These are phyloP conservation scores for Eucommia ulmoides DNA, from an alignment of 257 asterid genomes.

Conservation along the genomic window DNA sequence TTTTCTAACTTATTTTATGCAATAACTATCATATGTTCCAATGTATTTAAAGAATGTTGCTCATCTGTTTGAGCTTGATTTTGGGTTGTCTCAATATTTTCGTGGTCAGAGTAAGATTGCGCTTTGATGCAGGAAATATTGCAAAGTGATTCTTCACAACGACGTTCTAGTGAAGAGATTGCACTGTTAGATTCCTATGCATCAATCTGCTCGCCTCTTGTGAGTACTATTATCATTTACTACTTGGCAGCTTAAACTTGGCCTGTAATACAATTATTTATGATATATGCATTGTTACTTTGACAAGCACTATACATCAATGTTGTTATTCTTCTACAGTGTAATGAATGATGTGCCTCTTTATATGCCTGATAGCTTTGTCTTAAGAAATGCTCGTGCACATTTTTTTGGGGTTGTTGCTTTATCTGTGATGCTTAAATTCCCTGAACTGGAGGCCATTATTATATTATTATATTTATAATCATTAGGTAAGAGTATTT, in stretches of 20 bases:
- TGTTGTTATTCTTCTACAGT: background rate
- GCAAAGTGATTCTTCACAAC: constrained; percentile 58
- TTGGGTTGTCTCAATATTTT: constrained; percentile 1
- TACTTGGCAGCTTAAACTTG: background rate
- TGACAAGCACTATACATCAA: background rate
- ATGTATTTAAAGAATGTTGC: too few relatives aligned
- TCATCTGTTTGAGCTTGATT: constrained; percentile 8
- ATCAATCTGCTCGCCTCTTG: constrained; percentile 72
- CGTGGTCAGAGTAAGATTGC: constrained; percentile 1
- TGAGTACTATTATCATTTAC: constrained; percentile 26
- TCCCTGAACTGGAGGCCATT: too few relatives aligned
- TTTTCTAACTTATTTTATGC: too few relatives aligned
- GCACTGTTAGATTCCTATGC: constrained; percentile 55
- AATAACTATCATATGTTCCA: too few relatives aligned
- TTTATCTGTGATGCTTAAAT: too few relatives aligned
- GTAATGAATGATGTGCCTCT: background rate
- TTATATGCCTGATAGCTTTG: background rate
- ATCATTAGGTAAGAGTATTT: too few relatives aligned
- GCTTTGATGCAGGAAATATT: constrained; percentile 52
- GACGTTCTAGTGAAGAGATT: constrained; percentile 59
- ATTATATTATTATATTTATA: too few relatives aligned
- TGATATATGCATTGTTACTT: background rate
- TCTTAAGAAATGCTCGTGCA: background rate
- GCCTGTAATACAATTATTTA: background rate
- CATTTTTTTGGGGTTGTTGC: too few relatives aligned